Percentiles rank a stretch among this genome's conserved stretches.
Conservation (phyloP, 257 asterid genomes). For the Solanum pennellii region DNA sequence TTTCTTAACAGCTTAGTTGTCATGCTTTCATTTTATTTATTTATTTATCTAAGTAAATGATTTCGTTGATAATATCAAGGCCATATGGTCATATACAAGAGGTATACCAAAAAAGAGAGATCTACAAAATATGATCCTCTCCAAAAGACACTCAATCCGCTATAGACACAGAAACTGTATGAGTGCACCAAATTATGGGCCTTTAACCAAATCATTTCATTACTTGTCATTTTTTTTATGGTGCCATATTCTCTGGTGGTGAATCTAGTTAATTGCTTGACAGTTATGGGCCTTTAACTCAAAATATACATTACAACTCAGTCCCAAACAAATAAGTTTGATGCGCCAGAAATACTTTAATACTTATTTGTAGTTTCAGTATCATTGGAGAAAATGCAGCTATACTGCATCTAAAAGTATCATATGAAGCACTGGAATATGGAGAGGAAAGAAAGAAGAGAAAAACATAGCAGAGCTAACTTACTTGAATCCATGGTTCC, state of each 20-base stretch:
- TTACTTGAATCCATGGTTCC: conserved; percentile 96
- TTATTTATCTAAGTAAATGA: not conserved
- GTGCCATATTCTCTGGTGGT: not conserved
- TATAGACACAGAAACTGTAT: not conserved
- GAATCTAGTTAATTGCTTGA: not conserved
- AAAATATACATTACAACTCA: not conserved
- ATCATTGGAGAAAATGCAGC: not conserved
- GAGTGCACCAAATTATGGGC: not conserved
- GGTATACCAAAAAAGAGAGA: not conserved
- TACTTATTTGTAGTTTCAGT: not conserved
- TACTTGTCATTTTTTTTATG: not conserved
- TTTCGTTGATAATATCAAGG: not conserved
- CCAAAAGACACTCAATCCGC: not conserved
- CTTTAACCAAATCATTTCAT: not conserved
- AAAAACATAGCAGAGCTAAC: not conserved
- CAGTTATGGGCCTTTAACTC: not conserved
- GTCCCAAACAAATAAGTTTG: not conserved
- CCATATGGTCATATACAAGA: not conserved
- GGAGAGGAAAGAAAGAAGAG: not conserved
- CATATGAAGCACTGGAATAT: not conserved
- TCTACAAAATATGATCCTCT: not conserved
- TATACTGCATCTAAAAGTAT: not conserved
- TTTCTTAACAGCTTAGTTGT: not conserved
- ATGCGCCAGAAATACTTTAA: not conserved
- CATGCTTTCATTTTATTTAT: not conserved